Evolutionary conservation across 108 stramenopile species (phyloP), one percentile per base, ranked within the genome.

Genomic region (Fragilaria crotonensis): DNA sequence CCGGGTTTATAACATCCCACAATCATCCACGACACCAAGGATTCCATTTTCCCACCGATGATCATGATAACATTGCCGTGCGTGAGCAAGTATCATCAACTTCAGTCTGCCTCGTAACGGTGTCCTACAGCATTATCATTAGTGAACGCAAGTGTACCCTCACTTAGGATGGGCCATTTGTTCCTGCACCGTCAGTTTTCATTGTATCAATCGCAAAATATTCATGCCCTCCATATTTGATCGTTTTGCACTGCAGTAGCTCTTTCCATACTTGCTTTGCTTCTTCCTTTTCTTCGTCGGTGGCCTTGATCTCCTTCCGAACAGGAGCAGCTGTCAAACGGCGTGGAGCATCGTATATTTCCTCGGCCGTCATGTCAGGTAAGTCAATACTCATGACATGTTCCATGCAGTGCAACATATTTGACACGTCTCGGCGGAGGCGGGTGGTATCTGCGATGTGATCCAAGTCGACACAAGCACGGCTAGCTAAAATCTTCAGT

Each of bases 341-440:
- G 33, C 76, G 68, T n/a, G 64, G 69, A 27, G 46, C 48, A 58
- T 77, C 76, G 41, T 77, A 77, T 22, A 77, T 31, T 32, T 73
- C 72, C 48, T 51, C 60, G 46, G 66, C 76, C 21, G 56, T 60
- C 25, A 52, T 23, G 22, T 52, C 51, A 2, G 51, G 51, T 52
- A 52, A 52, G 3, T 52, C 25, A 3, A 52, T 25, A 17, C 25
- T 23, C 21, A 25, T 52, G 21, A 52, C 25, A 3, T 52, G 25
- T 23, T 52, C 51, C 11, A 52, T 25, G 21, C 51, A 52, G 22
- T 52, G 51, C 2, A 52, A 26, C 51, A 52, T 52, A 21, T 25
- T 3, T 17, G 51, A 21, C 4, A 52, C 3, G 18, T 52, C 25
- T 3, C 18, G 51, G 18, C 51, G 25, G 17, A 52, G 51, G 18